Conservation (phyloP, 768 basidiomycete genomes). For the Boletus speciosus region DNA sequence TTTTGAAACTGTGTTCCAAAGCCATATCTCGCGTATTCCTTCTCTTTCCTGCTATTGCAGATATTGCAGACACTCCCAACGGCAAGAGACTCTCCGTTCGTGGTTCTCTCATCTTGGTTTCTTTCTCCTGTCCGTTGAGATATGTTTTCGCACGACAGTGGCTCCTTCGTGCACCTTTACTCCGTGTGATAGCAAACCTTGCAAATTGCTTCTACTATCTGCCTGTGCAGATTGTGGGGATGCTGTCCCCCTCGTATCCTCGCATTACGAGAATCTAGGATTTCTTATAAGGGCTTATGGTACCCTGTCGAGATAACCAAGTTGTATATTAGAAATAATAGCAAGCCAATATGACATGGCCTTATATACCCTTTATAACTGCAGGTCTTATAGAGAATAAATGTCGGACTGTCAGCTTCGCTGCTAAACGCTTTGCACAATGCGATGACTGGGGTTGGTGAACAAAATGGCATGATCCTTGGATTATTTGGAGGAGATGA, state of each 20-base stretch:
- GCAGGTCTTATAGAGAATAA: no score
- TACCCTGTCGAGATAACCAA: no score
- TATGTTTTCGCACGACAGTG: conserved; percentile 31
- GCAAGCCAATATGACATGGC: no score
- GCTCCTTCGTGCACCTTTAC: conserved; percentile 46
- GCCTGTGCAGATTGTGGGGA: conserved; percentile 41
- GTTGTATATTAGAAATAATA: no score
- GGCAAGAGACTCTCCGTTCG: conserved; percentile 57
- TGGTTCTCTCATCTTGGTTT: conserved; percentile 2
- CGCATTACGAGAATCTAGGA: neutral
- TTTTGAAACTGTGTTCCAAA: conserved; percentile 45
- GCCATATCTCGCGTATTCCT: conserved; percentile 47
- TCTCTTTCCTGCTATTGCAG: conserved; percentile 66
- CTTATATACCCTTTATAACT: no score
- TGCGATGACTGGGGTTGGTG: conserved; percentile 71
- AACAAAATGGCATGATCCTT: conserved; percentile 45
- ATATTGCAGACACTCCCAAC: conserved; percentile 64
- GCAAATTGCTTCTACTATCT: conserved; percentile 39
- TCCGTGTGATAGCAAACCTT: conserved; percentile 41
- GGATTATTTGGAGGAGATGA: conserved; percentile 36
- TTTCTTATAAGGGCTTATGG: no score
- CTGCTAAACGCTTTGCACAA: conserved; percentile 37
- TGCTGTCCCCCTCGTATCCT: conserved; percentile 53
- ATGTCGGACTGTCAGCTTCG: no score
- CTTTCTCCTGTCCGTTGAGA: neutral